Percentiles rank a stretch among this genome's conserved stretches.
Conservation (phyloP, 352 stramenopile species). For the Phytophthora fragariaefolia region DNA sequence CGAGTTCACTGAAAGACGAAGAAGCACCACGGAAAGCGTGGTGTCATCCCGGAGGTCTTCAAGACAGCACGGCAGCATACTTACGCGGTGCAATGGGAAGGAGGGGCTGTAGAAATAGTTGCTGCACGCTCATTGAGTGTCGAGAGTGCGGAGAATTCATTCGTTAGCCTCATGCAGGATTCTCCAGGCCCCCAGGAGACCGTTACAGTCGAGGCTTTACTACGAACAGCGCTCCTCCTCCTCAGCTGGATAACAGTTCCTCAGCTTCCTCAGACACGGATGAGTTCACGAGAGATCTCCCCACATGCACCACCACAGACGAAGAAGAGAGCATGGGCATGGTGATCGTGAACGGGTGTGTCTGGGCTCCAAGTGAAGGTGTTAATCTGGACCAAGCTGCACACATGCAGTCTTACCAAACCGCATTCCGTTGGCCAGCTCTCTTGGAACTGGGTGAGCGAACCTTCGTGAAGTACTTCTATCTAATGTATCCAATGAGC, state of each 20-base stretch:
- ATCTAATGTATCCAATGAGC: slow-evolving; percentile 8
- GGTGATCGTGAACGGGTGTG: background rate
- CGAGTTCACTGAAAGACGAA: background rate
- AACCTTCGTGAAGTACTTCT: background rate
- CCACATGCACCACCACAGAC: background rate
- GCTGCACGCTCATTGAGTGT: background rate
- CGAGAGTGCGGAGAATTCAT: no score
- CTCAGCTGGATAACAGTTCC: no score
- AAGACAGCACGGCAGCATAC: background rate
- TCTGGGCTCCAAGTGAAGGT: background rate
- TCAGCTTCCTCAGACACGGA: background rate
- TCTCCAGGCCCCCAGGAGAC: background rate
- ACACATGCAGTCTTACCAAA: background rate
- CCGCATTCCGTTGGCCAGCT: background rate
- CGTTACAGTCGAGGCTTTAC: background rate
- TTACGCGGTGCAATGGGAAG: background rate
- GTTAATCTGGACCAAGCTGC: background rate
- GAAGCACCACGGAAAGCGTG: background rate
- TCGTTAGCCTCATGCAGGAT: no score
- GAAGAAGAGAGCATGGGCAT: background rate
- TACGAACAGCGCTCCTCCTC: background rate
- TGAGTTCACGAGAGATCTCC: background rate
- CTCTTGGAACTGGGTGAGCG: background rate
- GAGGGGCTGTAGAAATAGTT: background rate
- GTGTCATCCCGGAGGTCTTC: background rate